Percentiles rank a stretch among this genome's conserved stretches.
These are phyloP conservation scores for Jatropha curcas DNA, from an alignment of 345 rosid species.

Conservation along the genomic window DNA sequence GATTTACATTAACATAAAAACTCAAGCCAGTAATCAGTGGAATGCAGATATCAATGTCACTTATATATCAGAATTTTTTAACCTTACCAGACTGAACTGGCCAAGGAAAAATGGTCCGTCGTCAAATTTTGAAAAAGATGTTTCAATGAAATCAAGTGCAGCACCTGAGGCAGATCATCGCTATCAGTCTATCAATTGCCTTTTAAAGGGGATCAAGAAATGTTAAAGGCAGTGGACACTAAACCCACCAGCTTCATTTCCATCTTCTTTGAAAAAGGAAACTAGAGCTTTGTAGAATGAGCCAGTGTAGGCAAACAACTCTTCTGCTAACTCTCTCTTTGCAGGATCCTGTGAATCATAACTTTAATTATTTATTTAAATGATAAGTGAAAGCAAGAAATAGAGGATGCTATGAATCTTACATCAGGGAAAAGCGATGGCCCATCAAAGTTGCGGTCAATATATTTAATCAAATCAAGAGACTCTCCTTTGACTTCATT, in stretches of 20 bases:
- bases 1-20: neutral
- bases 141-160: constrained; percentile 35
- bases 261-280: constrained; percentile 23
- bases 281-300: constrained; percentile 14
- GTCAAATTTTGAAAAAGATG: constrained; percentile 30
- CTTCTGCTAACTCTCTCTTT: constrained; percentile 35
- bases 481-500: constrained; percentile 38
- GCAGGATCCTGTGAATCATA: constrained; percentile 29
- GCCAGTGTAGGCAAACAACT: constrained; percentile 20
- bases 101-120: constrained; percentile 41
- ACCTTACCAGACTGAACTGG: constrained; percentile 36
- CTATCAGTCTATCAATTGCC: neutral
- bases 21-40: neutral
- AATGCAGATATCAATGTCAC: neutral
- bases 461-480: constrained; percentile 34
- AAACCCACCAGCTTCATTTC: constrained; percentile 27
- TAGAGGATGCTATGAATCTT: neutral
- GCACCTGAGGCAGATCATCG: constrained; percentile 13
- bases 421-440: constrained; percentile 33
- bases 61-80: neutral
- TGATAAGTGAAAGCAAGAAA: neutral
- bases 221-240: neutral
- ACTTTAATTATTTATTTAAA: neutral
- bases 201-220: neutral
- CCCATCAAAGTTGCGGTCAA: constrained; percentile 33